Conservation (phyloP, 1,139 yeast genomes). For the Geotrichum restrictum region DNA sequence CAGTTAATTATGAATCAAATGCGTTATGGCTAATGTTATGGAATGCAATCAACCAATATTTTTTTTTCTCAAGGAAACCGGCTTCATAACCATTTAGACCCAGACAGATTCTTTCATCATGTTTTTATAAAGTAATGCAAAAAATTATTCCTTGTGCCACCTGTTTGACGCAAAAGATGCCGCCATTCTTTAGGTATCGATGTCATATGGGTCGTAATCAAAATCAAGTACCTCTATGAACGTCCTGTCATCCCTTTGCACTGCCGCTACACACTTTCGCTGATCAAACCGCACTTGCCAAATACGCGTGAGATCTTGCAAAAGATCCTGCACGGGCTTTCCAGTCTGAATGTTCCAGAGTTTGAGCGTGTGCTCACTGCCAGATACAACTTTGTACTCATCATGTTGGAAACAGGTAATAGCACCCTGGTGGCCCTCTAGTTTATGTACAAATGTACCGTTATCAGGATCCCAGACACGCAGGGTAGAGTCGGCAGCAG, state of each 20-base stretch:
- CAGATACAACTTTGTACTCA: slow-evolving; percentile 78
- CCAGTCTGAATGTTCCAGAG: slow-evolving; percentile 84
- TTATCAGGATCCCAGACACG: slow-evolving; percentile 88
- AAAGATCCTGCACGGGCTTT: slow-evolving; percentile 66
- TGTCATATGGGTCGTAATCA: slow-evolving; percentile 42
- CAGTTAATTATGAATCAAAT: too few relatives aligned
- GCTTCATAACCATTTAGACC: too few relatives aligned
- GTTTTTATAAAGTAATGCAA: too few relatives aligned
- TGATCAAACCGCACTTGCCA: slow-evolving; percentile 94
- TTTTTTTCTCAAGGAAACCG: too few relatives aligned
- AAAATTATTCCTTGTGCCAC: too few relatives aligned
- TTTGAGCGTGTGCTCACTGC: slow-evolving; percentile 77
- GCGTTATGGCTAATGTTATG: too few relatives aligned
- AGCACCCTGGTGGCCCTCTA: slow-evolving; percentile 83
- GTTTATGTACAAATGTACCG: slow-evolving; percentile 63
- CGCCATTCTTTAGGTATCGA: too few relatives aligned
- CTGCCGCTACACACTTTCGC: slow-evolving; percentile 86
- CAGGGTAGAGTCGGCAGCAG: slow-evolving; percentile 91
- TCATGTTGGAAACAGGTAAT: slow-evolving; percentile 93
- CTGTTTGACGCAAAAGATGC: too few relatives aligned
- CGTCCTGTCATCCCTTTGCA: slow-evolving; percentile 65
- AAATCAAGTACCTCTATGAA: slow-evolving; percentile 82
- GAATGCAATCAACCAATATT: too few relatives aligned
- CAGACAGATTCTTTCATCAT: too few relatives aligned
- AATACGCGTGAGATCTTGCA: slow-evolving; percentile 72